These are phyloP conservation scores for Acacia concinna DNA, from an alignment of 331 rosid species.

Conservation along the genomic window DNA sequence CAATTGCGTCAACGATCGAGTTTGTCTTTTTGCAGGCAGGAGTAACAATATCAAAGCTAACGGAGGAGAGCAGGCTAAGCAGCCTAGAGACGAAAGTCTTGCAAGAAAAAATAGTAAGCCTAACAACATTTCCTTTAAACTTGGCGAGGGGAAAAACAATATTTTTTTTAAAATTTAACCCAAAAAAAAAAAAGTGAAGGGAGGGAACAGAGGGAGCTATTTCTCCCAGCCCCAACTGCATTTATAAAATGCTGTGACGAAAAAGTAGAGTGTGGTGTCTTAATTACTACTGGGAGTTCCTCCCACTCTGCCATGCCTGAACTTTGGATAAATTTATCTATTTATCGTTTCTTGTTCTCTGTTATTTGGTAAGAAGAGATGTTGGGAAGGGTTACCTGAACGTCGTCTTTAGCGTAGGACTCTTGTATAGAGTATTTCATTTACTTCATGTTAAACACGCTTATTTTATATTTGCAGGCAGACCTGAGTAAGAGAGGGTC, in stretches of 20 bases:
- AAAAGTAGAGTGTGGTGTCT: not conserved
- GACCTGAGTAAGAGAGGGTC: constrained; percentile 51
- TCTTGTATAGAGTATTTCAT: constrained; percentile 16
- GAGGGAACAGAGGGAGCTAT: not conserved
- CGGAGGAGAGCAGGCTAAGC: constrained; percentile 73
- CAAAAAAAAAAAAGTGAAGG: not conserved
- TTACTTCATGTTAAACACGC: constrained; percentile 19
- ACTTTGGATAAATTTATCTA: not conserved
- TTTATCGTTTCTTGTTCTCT: constrained; percentile 2
- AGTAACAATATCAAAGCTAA: constrained; percentile 63
- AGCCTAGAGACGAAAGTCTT: constrained; percentile 55
- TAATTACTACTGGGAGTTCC: constrained; percentile 10
- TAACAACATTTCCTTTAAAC: not conserved
- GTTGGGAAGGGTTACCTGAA: not conserved
- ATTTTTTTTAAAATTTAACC: not conserved
- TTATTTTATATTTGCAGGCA: constrained; percentile 47
- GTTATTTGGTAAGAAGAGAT: not conserved
- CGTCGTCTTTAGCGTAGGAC: not conserved
- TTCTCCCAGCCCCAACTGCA: not conserved
- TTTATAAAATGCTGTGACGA: not conserved
- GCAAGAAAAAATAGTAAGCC: constrained; percentile 67
- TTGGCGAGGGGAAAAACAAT: not conserved
- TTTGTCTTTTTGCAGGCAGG: constrained; percentile 64
- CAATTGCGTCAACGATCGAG: not conserved
- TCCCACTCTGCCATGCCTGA: constrained; percentile 21